Percentiles rank a stretch among this genome's conserved stretches.
These are phyloP conservation scores for Apiotrichum gracile DNA, from an alignment of 1,284 basidiomycete genomes.

Conservation along the genomic window DNA sequence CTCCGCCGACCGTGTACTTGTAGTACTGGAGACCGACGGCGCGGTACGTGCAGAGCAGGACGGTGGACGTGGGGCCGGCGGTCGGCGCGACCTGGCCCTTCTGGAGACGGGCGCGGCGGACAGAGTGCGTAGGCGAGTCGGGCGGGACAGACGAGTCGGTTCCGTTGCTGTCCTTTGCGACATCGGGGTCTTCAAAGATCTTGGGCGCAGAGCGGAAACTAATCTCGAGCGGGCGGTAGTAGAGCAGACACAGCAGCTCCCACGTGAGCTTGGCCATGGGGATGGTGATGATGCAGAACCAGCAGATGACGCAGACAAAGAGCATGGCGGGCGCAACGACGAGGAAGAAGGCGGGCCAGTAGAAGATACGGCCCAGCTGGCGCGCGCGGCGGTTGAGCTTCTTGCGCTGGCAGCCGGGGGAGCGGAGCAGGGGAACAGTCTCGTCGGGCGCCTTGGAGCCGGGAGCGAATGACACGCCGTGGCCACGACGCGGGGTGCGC, in stretches of 20 bases:
- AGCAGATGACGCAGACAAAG: constrained; percentile 78
- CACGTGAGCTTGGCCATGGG: constrained; percentile 98
- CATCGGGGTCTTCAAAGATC: constrained; percentile 18
- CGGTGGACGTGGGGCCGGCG: constrained; percentile 68
- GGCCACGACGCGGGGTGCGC: constrained; percentile 11
- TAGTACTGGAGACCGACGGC: constrained; percentile 90
- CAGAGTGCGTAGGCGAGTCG: constrained; percentile 48
- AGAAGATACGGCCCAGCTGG: constrained; percentile 55
- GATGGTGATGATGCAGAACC: constrained; percentile 87
- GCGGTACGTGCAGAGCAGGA: constrained; percentile 90
- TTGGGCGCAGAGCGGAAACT: constrained; percentile 66
- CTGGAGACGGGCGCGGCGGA: constrained; percentile 56
- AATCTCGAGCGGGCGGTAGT: constrained; percentile 72
- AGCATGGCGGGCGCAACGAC: constrained; percentile 87
- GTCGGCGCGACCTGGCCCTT: constrained; percentile 69
- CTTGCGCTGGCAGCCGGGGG: constrained; percentile 9
- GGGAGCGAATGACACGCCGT: constrained; percentile 35
- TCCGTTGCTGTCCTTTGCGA: constrained; percentile 12
- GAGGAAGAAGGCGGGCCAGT: constrained; percentile 68
- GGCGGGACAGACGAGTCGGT: neutral
- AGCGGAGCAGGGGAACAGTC: neutral
- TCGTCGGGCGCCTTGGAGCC: constrained; percentile 14
- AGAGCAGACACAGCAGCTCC: constrained; percentile 81
- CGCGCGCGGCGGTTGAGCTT: constrained; percentile 41
- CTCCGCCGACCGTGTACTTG: constrained; percentile 98